These are phyloP conservation scores for Acidiella bohemica DNA, from an alignment of 495 filamentous ascomycete species.

Conservation along the genomic window DNA sequence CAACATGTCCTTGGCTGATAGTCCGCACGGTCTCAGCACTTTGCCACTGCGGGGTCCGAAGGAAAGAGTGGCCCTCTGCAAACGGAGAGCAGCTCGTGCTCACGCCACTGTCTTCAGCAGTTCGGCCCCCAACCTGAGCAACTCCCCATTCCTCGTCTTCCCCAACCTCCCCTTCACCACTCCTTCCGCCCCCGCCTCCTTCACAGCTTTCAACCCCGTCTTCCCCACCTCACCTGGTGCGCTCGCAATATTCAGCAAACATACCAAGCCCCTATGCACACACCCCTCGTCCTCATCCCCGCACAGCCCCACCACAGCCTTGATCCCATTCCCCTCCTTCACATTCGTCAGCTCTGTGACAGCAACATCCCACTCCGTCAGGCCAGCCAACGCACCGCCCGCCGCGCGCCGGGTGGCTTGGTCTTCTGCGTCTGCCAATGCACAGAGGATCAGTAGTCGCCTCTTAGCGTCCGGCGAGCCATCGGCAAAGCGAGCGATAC, in stretches of 20 bases:
- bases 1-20: too few species aligned
- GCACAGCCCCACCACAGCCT: conserved; percentile 59
- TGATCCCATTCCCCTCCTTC: conserved; percentile 36
- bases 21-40: too few species aligned
- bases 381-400: conserved; percentile 72
- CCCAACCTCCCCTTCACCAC: conserved; percentile 5
- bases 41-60: too few species aligned
- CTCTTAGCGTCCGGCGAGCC: conserved; percentile 51
- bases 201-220: conserved; percentile 4
- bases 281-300: conserved; percentile 61
- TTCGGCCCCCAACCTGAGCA: conserved; percentile 9
- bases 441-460: conserved; percentile 68
- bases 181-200: conserved; percentile 18
- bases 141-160: conserved; percentile 3
- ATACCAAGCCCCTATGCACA: conserved; percentile 64
- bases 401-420: conserved; percentile 65
- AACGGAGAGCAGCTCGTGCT: too few species aligned
- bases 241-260: conserved; percentile 49
- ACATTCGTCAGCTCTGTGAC: conserved; percentile 52
- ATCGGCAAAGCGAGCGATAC: conserved; percentile 61
- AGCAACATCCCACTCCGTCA: conserved; percentile 62
- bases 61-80: too few species aligned
- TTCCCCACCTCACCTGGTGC: conserved; percentile 39
- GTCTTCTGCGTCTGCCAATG: conserved; percentile 76
- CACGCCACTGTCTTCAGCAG: conserved; percentile 8